Conservation (phyloP, 345 rosid species). For the Citrus medica region DNA sequence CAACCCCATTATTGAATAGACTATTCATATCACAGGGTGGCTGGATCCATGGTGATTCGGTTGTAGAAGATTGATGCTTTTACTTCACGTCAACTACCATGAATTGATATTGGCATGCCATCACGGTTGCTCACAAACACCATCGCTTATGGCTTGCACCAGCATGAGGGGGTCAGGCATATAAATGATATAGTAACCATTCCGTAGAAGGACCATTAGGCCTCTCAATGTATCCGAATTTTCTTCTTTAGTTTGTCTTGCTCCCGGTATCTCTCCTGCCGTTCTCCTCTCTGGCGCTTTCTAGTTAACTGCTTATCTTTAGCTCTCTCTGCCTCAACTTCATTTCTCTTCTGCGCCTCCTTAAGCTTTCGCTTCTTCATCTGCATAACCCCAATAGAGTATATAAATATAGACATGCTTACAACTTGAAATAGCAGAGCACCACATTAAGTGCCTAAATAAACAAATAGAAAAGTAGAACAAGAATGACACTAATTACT, state of each 20-base stretch:
- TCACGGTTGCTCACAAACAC: not conserved
- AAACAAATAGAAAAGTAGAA: not conserved
- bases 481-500: not conserved
- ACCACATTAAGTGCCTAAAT: not conserved
- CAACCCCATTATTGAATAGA: not conserved
- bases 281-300: constrained; percentile 79
- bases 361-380: constrained; percentile 56
- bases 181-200: not conserved
- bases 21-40: not conserved
- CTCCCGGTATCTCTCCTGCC: constrained; percentile 63
- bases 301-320: constrained; percentile 57
- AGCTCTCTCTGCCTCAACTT: constrained; percentile 50
- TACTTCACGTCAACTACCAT: not conserved
- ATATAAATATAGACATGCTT: not conserved
- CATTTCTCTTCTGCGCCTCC: constrained; percentile 56
- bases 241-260: constrained; percentile 70
- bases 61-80: not conserved
- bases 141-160: not conserved
- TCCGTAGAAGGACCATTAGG: too few relatives aligned
- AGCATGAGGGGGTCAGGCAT: too few relatives aligned
- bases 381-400: constrained; percentile 31
- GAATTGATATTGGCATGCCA: not conserved
- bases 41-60: not conserved
- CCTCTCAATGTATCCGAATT: constrained; percentile 26
- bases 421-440: not conserved